phyloP scores from a whole-genome alignment of 345 rosid species.

The Rhizophora mangle region DNA sequence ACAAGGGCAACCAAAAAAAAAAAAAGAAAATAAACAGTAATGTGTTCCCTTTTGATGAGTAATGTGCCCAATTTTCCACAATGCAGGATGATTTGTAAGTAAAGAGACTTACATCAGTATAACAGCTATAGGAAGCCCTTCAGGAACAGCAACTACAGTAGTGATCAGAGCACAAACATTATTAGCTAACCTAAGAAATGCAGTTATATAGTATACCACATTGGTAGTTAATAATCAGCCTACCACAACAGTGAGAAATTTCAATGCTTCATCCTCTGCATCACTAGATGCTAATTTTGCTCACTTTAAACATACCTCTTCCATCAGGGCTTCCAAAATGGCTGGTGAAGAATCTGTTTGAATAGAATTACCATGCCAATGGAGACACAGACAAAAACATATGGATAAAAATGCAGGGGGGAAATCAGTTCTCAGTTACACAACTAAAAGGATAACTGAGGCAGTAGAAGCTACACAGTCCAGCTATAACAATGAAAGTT shows the following conservation, averaged over 20 bases:
- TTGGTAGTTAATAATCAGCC: no score
- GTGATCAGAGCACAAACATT: slow-evolving; percentile 49
- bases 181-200: slow-evolving; percentile 2
- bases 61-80: no score
- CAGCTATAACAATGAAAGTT: slow-evolving; percentile 86
- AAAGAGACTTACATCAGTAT: slow-evolving; percentile 77
- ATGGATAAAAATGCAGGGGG: background rate
- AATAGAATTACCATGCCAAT: background rate
- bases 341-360: slow-evolving; percentile 75
- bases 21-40: no score
- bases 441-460: slow-evolving; percentile 66
- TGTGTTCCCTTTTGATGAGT: no score
- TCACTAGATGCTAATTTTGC: slow-evolving; percentile 50
- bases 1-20: no score
- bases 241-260: slow-evolving; percentile 80
- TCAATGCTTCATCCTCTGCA: slow-evolving; percentile 63
- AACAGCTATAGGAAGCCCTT: slow-evolving; percentile 98
- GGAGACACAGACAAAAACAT: background rate
- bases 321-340: slow-evolving; percentile 49
- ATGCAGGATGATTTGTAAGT: background rate
- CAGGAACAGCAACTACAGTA: slow-evolving; percentile 98
- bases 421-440: slow-evolving; percentile 34
- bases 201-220: slow-evolving; percentile 33
- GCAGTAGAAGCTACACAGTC: slow-evolving; percentile 81
- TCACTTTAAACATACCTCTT: slow-evolving; percentile 46